Percentiles rank a stretch among this genome's conserved stretches.
Conservation (phyloP, 192 early-diverging fungal species). For the Helicostylum pulchrum region DNA sequence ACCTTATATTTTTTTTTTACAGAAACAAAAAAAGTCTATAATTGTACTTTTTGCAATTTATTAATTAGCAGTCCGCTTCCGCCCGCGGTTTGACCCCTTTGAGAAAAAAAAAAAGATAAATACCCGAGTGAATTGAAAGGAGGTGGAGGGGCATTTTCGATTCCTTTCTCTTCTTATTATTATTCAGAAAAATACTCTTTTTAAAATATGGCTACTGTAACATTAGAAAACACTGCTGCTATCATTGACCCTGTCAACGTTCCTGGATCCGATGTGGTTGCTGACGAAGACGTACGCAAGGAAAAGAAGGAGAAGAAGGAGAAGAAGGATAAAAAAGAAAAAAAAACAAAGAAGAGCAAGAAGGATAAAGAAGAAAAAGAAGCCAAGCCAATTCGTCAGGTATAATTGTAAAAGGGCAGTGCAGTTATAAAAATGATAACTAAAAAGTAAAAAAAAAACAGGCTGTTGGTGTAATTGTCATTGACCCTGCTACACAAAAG, state of each 20-base stretch:
- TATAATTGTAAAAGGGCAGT: not conserved
- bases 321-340: slow-evolving; percentile 3
- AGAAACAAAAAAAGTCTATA: too few relatives aligned
- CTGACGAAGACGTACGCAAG: not conserved
- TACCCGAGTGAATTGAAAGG: too few relatives aligned
- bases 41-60: too few relatives aligned
- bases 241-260: not conserved
- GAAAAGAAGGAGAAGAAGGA: slow-evolving; percentile 13
- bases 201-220: not conserved
- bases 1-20: too few relatives aligned
- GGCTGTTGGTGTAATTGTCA: slow-evolving; percentile 29
- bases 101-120: too few relatives aligned
- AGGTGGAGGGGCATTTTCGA: not conserved
- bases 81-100: too few relatives aligned
- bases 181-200: not conserved
- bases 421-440: not conserved
- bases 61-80: too few relatives aligned
- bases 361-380: not conserved
- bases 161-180: not conserved
- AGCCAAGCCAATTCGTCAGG: slow-evolving; percentile 21
- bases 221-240: not conserved
- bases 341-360: slow-evolving; percentile 5
- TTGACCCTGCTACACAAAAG: slow-evolving; percentile 17
- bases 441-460: not conserved
- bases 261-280: not conserved